Percentiles rank a stretch among this genome's conserved stretches.
phyloP scores from a whole-genome alignment of 495 filamentous ascomycete species.

The Baudoinia panamericana region DNA sequence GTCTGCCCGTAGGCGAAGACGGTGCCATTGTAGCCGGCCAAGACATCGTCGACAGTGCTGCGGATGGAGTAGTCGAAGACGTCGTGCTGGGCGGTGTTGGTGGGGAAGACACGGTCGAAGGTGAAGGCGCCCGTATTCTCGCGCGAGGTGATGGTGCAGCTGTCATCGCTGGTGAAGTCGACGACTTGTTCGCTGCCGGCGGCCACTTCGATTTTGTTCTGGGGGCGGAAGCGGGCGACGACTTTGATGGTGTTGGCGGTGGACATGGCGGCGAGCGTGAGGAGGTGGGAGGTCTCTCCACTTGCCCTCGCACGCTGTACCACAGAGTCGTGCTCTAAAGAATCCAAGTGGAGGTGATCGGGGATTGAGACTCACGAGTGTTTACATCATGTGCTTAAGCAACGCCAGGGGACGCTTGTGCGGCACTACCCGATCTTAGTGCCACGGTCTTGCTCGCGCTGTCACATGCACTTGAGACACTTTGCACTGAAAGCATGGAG shows the following conservation, averaged over 20 bases:
- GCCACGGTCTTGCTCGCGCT: too few species aligned
- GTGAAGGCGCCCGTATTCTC: slow-evolving; percentile 81
- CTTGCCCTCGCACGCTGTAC: too few species aligned
- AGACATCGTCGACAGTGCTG: slow-evolving; percentile 89
- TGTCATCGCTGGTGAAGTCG: slow-evolving; percentile 74
- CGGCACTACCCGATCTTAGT: too few species aligned
- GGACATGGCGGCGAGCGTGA: too few species aligned
- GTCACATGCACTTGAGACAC: too few species aligned
- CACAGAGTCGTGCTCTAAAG: too few species aligned
- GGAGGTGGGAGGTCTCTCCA: too few species aligned
- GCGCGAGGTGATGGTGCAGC: slow-evolving; percentile 63
- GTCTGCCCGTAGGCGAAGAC: slow-evolving; percentile 99
- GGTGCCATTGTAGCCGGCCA: slow-evolving; percentile 98
- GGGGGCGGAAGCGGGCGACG: slow-evolving; percentile 92
- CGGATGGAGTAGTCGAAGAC: slow-evolving; percentile 97
- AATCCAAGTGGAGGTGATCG: too few species aligned
- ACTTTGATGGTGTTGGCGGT: slow-evolving; percentile 37
- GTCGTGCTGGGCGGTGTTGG: slow-evolving; percentile 72
- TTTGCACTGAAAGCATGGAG: too few species aligned
- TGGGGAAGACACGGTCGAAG: slow-evolving; percentile 94
- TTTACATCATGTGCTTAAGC: too few species aligned
- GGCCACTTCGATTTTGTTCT: slow-evolving; percentile 82
- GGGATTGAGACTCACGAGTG: too few species aligned
- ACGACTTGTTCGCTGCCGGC: slow-evolving; percentile 88
- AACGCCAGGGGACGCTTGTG: too few species aligned